Conservation (phyloP, 2,329 filamentous ascomycete genomes). For the Trichoderma afroharzianum region DNA sequence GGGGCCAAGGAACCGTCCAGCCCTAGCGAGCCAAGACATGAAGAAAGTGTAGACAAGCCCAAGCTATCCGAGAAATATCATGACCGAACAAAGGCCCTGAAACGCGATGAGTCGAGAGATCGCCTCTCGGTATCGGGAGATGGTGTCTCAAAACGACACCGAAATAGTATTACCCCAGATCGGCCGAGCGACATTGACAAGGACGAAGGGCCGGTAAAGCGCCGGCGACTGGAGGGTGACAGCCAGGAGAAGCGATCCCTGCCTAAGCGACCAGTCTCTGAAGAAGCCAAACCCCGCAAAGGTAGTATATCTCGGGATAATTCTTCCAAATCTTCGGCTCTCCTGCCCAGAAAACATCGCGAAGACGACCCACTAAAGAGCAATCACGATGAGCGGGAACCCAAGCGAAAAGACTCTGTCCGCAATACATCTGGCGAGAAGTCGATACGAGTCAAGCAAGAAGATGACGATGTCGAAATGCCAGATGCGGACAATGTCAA, state of each 20-base stretch:
- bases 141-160: constrained; percentile 53
- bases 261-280: constrained; percentile 39
- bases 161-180: constrained; percentile 58
- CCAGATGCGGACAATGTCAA: constrained; percentile 40
- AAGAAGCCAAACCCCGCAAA: constrained; percentile 46
- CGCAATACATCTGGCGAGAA: constrained; percentile 44
- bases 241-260: constrained; percentile 43
- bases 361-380: constrained; percentile 39
- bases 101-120: constrained; percentile 59
- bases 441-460: constrained; percentile 54
- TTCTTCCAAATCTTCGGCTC: constrained; percentile 33
- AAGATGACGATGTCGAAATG: constrained; percentile 56
- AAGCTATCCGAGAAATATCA: constrained; percentile 53
- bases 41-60: constrained; percentile 47
- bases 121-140: constrained; percentile 49
- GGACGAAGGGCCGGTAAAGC: constrained; percentile 54
- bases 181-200: constrained; percentile 49
- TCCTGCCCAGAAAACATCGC: constrained; percentile 36
- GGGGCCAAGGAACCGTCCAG: constrained; percentile 52
- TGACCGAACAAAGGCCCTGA: constrained; percentile 58
- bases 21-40: constrained; percentile 46
- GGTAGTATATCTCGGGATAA: constrained; percentile 40
- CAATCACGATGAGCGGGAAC: constrained; percentile 35
- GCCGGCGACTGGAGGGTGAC: constrained; percentile 55
- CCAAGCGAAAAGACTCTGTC: constrained; percentile 40